Conservation (phyloP, 371 early-diverging fungal species). For the Conidiobolus incongruus region DNA sequence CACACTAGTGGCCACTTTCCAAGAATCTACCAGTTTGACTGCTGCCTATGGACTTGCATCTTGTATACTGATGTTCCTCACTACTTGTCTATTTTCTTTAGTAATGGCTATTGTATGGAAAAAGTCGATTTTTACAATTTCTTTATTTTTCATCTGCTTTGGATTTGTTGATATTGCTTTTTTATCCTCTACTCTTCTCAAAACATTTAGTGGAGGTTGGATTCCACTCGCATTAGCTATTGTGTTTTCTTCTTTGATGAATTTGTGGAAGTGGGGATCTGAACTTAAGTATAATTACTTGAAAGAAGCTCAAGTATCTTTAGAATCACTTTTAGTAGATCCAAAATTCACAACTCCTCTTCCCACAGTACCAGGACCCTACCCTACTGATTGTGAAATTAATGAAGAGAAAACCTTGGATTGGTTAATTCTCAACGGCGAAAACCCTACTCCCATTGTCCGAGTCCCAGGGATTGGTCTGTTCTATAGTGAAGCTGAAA, state of each 20-base stretch:
- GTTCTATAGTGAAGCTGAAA: constrained; percentile 11
- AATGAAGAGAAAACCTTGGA: background rate
- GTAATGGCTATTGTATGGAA: constrained; percentile 12
- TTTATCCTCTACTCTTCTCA: constrained; percentile 10
- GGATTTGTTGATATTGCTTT: constrained; percentile 12
- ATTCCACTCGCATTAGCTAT: constrained; percentile 9
- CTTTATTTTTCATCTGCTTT: constrained; percentile 10
- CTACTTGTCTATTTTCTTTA: constrained; percentile 10
- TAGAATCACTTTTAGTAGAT: constrained; percentile 3
- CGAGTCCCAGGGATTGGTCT: constrained; percentile 8
- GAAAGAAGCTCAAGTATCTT: background rate
- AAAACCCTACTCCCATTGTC: background rate
- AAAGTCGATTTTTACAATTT: constrained; percentile 7
- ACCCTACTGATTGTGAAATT: background rate
- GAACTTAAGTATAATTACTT: constrained; percentile 1
- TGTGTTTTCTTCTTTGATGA: constrained; percentile 8
- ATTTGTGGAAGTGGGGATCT: constrained; percentile 12
- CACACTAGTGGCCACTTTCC: constrained; percentile 16
- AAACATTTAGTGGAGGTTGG: constrained; percentile 14
- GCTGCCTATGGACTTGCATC: constrained; percentile 13
- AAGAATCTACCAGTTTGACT: constrained; percentile 10
- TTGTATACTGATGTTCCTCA: constrained; percentile 9
- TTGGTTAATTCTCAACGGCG: background rate
- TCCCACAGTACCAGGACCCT: background rate
- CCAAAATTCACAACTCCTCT: background rate